phyloP scores from a whole-genome alignment of 139 green algal species.

The Spirogloea muscicola region DNA sequence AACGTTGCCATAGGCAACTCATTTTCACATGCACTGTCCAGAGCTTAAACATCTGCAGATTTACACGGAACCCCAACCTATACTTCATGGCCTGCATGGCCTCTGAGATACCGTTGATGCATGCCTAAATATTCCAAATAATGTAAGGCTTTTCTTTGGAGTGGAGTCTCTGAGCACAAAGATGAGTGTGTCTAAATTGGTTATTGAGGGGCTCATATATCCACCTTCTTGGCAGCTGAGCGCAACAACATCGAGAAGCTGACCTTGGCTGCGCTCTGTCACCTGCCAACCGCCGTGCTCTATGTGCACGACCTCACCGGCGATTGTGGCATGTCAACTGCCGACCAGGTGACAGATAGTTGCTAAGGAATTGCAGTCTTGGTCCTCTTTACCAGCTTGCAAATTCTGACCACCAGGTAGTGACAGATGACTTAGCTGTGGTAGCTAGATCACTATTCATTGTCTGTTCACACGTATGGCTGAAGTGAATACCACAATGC shows the following conservation, averaged over 20 bases:
- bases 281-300: constrained; percentile 79
- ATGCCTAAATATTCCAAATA: not conserved
- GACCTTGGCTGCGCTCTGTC: constrained; percentile 80
- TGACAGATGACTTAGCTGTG: not conserved
- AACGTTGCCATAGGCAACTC: not conserved
- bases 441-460: not conserved
- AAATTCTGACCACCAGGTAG: not conserved
- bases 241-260: constrained; percentile 94
- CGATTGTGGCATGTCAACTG: constrained; percentile 71
- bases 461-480: not conserved
- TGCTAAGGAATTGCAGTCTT: not conserved
- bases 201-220: not conserved
- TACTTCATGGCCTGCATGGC: not conserved
- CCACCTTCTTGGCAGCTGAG: constrained; percentile 43
- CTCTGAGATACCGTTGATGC: not conserved
- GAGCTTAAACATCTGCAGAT: not conserved
- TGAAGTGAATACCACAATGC: constrained; percentile 7
- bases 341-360: constrained; percentile 36
- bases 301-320: constrained; percentile 90
- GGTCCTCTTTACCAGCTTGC: not conserved
- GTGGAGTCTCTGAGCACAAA: not conserved
- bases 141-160: not conserved
- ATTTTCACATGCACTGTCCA: not conserved
- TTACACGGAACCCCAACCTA: not conserved
- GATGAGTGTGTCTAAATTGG: not conserved